phyloP scores from a whole-genome alignment of 345 rosid genomes.

The Litchi chinensis region DNA sequence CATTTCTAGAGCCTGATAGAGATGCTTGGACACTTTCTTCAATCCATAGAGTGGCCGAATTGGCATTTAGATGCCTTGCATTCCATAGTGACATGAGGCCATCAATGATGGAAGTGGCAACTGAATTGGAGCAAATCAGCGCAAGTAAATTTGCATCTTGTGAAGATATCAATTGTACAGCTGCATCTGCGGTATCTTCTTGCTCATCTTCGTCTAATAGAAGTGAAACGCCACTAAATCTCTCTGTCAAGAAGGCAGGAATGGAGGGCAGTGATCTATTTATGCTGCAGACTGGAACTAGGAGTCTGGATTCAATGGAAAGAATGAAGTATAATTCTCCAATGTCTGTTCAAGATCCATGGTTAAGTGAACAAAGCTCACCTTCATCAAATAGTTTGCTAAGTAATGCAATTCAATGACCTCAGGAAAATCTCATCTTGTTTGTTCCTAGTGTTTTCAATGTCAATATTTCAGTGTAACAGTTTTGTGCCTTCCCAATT shows the following conservation, averaged over 20 bases:
- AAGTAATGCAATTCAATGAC: slow-evolving; percentile 29
- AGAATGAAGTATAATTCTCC: slow-evolving; percentile 37
- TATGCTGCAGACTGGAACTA: slow-evolving; percentile 10
- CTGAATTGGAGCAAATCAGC: slow-evolving; percentile 52
- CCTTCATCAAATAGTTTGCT: slow-evolving; percentile 52
- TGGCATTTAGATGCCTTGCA: slow-evolving; percentile 79
- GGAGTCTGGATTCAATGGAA: slow-evolving; percentile 29
- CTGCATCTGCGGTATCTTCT: slow-evolving; percentile 23
- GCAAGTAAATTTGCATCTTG: slow-evolving; percentile 25
- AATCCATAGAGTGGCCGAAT: slow-evolving; percentile 53
- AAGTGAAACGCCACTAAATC: slow-evolving; percentile 38
- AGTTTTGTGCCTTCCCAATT: not conserved
- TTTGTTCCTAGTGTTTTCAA: not conserved
- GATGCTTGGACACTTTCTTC: slow-evolving; percentile 52
- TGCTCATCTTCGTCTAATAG: slow-evolving; percentile 33
- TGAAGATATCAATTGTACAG: slow-evolving; percentile 26
- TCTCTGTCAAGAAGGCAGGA: slow-evolving; percentile 15
- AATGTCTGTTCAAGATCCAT: slow-evolving; percentile 43
- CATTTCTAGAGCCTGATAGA: slow-evolving; percentile 33
- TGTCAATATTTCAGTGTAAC: not conserved
- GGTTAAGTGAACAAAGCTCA: slow-evolving; percentile 58
- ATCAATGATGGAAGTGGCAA: slow-evolving; percentile 61
- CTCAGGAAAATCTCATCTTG: not conserved
- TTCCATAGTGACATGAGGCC: slow-evolving; percentile 70
- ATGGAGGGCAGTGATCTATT: slow-evolving; percentile 11